Percentiles rank a stretch among this genome's conserved stretches.
phyloP scores from a whole-genome alignment of 306 rosid species.

The Cucumis hystrix region DNA sequence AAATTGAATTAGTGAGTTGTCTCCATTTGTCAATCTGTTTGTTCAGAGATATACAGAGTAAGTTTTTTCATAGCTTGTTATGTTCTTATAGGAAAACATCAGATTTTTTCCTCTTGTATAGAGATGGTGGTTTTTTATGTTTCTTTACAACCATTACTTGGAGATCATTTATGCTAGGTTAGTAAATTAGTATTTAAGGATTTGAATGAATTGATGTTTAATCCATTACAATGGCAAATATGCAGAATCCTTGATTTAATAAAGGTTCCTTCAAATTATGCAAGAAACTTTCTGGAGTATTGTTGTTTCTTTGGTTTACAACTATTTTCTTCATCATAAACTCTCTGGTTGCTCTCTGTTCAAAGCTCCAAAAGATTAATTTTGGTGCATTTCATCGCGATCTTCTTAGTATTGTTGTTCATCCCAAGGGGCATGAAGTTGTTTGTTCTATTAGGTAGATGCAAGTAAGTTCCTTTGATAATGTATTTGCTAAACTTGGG shows the following conservation, averaged over 20 bases:
- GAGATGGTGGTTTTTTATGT: background rate
- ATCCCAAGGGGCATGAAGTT: too few relatives aligned
- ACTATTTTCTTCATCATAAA: too few relatives aligned
- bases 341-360: too few relatives aligned
- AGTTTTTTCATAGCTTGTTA: constrained; percentile 15
- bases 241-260: constrained; percentile 79
- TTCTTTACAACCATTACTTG: background rate
- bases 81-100: background rate
- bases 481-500: too few relatives aligned
- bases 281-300: constrained; percentile 82
- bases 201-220: constrained; percentile 10
- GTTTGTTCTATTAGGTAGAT: too few relatives aligned
- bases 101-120: background rate
- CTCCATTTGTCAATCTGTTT: constrained; percentile 71
- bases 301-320: constrained; percentile 34
- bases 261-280: constrained; percentile 59
- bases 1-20: constrained; percentile 61
- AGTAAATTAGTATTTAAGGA: background rate
- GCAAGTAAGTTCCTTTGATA: too few relatives aligned
- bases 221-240: background rate
- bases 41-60: constrained; percentile 89
- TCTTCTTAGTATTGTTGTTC: too few relatives aligned
- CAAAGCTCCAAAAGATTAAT: too few relatives aligned
- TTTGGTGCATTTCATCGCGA: too few relatives aligned
- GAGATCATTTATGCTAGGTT: background rate